A percentile compares a stretch with the other conserved stretches of the same genome.
Evolutionary conservation across 495 filamentous ascomycete genomes (phyloP).

Genomic region (Aspergillus steynii): DNA sequence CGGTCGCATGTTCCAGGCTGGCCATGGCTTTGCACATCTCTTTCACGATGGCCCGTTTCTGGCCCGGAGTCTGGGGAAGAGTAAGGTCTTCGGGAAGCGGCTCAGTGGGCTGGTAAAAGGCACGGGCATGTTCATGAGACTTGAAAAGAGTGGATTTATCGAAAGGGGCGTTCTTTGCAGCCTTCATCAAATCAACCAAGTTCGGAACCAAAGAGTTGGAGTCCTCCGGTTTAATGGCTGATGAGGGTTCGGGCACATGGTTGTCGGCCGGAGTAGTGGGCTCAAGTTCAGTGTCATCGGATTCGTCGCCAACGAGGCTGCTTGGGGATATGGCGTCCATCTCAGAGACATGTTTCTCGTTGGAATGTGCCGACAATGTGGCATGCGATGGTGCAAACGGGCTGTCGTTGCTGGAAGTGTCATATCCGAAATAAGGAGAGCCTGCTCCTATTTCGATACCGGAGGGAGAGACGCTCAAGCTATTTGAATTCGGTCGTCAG

Average conservation of each 20-base stretch:
- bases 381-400: background rate
- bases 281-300: background rate
- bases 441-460: background rate
- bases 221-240: background rate
- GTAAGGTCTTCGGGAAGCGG: slow-evolving; percentile 13
- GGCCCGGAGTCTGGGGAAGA: slow-evolving; percentile 15
- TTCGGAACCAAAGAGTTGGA: background rate
- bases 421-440: background rate
- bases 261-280: background rate
- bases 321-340: background rate
- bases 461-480: background rate
- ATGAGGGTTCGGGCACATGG: background rate
- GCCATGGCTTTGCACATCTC: slow-evolving; percentile 23
- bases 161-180: background rate
- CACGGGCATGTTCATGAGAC: slow-evolving; percentile 12
- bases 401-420: background rate
- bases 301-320: background rate
- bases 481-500: background rate
- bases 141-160: slow-evolving; percentile 6
- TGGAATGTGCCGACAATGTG: background rate
- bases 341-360: background rate
- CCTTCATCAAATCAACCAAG: background rate
- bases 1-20: slow-evolving; percentile 22
- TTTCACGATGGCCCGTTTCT: slow-evolving; percentile 25
- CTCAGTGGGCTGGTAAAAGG: background rate